These are phyloP conservation scores for Claviceps quebecensis DNA, from an alignment of 2,329 filamentous ascomycete genomes.

Conservation along the genomic window DNA sequence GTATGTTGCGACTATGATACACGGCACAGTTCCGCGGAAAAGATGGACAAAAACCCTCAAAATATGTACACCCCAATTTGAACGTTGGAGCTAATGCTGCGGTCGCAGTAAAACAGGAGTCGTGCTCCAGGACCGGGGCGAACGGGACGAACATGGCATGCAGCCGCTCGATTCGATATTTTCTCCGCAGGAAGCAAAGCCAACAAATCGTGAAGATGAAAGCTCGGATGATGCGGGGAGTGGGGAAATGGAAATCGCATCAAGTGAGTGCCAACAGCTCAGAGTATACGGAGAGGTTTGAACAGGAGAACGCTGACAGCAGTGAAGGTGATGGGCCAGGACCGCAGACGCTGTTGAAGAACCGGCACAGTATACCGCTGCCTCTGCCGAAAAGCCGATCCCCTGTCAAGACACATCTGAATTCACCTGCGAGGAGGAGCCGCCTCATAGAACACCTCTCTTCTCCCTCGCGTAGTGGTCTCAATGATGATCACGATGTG, in stretches of 20 bases:
- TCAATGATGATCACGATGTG: conserved; percentile 18
- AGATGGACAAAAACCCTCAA: too few species aligned
- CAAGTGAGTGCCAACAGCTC: conserved; percentile 23
- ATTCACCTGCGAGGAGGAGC: conserved; percentile 47
- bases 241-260: conserved; percentile 40
- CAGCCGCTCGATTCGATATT: conserved; percentile 79
- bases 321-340: conserved; percentile 37
- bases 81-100: conserved; percentile 2
- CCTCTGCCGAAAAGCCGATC: conserved; percentile 38
- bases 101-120: conserved; percentile 71
- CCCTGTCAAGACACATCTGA: conserved; percentile 48
- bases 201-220: conserved; percentile 13
- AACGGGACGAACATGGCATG: conserved; percentile 83
- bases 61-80: too few species aligned
- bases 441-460: conserved; percentile 41
- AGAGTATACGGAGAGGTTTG: background rate
- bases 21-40: background rate
- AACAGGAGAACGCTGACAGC: background rate
- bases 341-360: conserved; percentile 37
- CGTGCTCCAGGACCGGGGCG: conserved; percentile 60
- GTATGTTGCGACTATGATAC: conserved; percentile 14
- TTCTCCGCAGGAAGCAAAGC: conserved; percentile 60
- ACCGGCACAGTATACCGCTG: conserved; percentile 33
- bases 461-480: conserved; percentile 30
- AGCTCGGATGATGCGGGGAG: conserved; percentile 19